These are phyloP conservation scores for Priceomyces carsonii DNA, from an alignment of 805 yeast genomes.

Conservation along the genomic window DNA sequence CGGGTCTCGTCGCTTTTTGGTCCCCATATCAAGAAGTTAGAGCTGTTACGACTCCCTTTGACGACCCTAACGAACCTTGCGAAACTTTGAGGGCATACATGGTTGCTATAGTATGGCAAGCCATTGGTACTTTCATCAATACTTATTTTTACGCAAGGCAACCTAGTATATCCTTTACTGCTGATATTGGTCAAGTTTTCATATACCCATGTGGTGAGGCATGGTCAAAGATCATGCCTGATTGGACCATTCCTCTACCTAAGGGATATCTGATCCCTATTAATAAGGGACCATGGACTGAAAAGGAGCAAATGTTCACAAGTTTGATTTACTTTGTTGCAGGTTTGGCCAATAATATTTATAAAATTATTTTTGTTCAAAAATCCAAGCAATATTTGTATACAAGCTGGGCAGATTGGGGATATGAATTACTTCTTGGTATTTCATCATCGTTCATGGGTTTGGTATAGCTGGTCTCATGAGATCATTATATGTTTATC, in stretches of 20 bases:
- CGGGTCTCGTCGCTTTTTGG: slow-evolving; percentile 34
- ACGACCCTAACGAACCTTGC: slow-evolving; percentile 49
- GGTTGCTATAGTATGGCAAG: slow-evolving; percentile 48
- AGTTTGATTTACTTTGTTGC: slow-evolving; percentile 31
- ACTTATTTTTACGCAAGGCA: slow-evolving; percentile 57
- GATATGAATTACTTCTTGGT: slow-evolving; percentile 8
- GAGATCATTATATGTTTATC: slow-evolving; percentile 61
- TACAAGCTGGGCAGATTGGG: slow-evolving; percentile 9
- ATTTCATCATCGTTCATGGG: slow-evolving; percentile 63
- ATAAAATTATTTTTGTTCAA: slow-evolving; percentile 45
- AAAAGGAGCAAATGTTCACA: slow-evolving; percentile 60
- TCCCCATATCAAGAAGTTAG: slow-evolving; percentile 69
- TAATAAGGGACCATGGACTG: slow-evolving; percentile 63
- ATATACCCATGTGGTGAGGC: slow-evolving; percentile 60
- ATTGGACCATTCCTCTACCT: slow-evolving; percentile 28
- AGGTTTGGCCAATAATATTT: slow-evolving; percentile 59
- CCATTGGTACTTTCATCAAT: slow-evolving; percentile 61
- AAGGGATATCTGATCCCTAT: slow-evolving; percentile 28
- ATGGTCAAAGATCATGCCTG: slow-evolving; percentile 42
- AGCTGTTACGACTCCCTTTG: slow-evolving; percentile 55
- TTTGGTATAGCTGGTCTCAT: slow-evolving; percentile 67
- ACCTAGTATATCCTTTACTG: slow-evolving; percentile 52
- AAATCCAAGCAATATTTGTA: slow-evolving; percentile 12
- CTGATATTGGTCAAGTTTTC: slow-evolving; percentile 58
- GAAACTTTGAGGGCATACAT: slow-evolving; percentile 60